Base-by-base conservation (phyloP, 768 basidiomycete genomes). In the Hebeloma cylindrosporum region DNA sequence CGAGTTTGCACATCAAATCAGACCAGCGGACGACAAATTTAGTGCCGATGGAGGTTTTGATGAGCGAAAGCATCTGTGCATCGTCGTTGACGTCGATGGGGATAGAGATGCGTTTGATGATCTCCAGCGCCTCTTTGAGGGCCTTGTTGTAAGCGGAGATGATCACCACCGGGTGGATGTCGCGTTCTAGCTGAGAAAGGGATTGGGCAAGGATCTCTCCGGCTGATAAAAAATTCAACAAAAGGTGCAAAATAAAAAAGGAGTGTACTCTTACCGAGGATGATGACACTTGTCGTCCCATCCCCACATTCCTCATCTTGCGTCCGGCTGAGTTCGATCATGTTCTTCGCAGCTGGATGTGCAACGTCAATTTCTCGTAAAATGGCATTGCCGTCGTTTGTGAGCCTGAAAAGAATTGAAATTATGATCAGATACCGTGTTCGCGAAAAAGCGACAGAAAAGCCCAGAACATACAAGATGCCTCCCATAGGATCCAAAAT, bases 261-360 rank as follows among this genome's bases (percentile, higher is more conserved):
- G 40, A 34, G 37, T 30, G 23, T 11, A 35, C 31, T 29, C 78
- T 56, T 59, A 94, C 94, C 94, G 11, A 98, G 78, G 59, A 98
- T 96, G 70, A 99, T 96, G 36, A 98, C 95, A 59, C 89, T 93
- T 9, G 95, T 99, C 17, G 96, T 99, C 47, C 95, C 96, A 66
- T 97, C 96, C 35, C 95, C 96, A 53, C 96, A 96, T 61, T 98
- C 96, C 69, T 98, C 96, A 57, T 98, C 96, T 65, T 98, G 96
- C 1, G 96, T 98, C 62, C 96, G 71, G 57, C 91, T 92, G 8
- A 98, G 82, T 69, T 99, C 96, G 52, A 99, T 96, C 95, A 99
- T 98, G 56, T 94, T 96, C 73, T 98, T 99, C 18, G 96, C 95
- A 20, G 96, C 96, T 3, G 95, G 96, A 58, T 99, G 96, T 2